Evolutionary conservation across 352 stramenopile species (phyloP).

Genomic region (Phytophthora cactorum): DNA sequence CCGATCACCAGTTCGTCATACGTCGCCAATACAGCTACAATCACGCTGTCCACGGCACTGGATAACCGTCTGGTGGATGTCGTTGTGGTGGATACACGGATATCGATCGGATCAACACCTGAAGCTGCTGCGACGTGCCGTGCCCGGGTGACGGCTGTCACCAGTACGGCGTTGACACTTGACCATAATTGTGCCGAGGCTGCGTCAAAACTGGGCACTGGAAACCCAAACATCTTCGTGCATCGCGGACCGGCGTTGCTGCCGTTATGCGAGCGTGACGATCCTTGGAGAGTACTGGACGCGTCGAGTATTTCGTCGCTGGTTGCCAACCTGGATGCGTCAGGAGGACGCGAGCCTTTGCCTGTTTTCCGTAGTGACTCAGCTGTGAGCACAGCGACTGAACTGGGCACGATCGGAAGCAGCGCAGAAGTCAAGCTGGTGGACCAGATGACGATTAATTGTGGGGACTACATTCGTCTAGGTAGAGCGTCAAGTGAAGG

Average conservation of each 20-base stretch:
- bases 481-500: conserved; percentile 41
- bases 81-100: conserved; percentile 25
- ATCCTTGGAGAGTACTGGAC: conserved; percentile 63
- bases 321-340: conserved; percentile 31
- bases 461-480: conserved; percentile 74
- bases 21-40: conserved; percentile 1
- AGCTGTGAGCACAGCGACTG: conserved; percentile 43
- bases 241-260: conserved; percentile 76
- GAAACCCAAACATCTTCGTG: conserved; percentile 43
- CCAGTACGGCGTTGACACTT: conserved; percentile 32
- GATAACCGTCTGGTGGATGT: conserved; percentile 31
- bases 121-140: conserved; percentile 27
- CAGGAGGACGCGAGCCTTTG: conserved; percentile 49
- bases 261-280: conserved; percentile 52
- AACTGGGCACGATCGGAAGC: conserved; percentile 42
- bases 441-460: conserved; percentile 48
- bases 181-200: conserved; percentile 31
- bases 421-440: conserved; percentile 45
- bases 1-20: conserved; percentile 25
- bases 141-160: conserved; percentile 18
- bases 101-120: conserved; percentile 30
- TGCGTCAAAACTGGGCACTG: conserved; percentile 29
- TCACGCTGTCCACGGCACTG: conserved; percentile 28
- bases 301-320: conserved; percentile 33
- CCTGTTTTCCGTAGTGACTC: conserved; percentile 69